Evolutionary conservation across 495 filamentous ascomycete genomes (phyloP).

Genomic region (Aspergillus kassunensis): DNA sequence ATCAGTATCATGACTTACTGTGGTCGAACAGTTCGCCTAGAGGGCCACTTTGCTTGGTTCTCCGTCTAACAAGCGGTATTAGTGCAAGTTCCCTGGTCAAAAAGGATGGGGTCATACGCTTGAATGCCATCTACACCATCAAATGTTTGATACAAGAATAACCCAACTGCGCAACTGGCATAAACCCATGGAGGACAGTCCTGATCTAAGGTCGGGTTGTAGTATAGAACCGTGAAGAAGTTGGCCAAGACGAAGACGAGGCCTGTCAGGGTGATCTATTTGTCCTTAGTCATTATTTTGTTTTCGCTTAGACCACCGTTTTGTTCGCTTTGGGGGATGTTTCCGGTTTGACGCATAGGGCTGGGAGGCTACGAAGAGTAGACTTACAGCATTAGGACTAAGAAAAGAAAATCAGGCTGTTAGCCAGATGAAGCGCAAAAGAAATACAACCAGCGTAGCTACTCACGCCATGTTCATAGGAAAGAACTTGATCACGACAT

Average conservation of each 20-base stretch:
- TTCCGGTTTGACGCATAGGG: neutral
- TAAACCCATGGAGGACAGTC: constrained; percentile 96
- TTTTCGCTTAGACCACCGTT: neutral
- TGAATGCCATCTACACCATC: constrained; percentile 95
- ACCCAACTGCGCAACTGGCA: constrained; percentile 78
- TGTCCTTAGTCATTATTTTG: constrained; percentile 11
- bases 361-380: neutral
- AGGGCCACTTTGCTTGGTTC: constrained; percentile 88
- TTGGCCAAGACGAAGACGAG: constrained; percentile 91
- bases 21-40: constrained; percentile 97
- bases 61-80: constrained; percentile 50
- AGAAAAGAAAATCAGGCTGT: constrained; percentile 15
- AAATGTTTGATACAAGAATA: constrained; percentile 97
- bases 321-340: neutral
- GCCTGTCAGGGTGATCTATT: constrained; percentile 80
- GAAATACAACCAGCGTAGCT: constrained; percentile 16
- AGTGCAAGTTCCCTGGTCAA: constrained; percentile 11
- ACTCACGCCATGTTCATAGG: constrained; percentile 91
- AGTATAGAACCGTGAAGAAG: constrained; percentile 91
- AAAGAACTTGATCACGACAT: constrained; percentile 88
- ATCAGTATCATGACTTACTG: constrained; percentile 46
- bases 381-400: constrained; percentile 61
- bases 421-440: constrained; percentile 18
- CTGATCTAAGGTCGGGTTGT: constrained; percentile 88
- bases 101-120: constrained; percentile 54